Percentiles rank a stretch among this genome's conserved stretches.
Evolutionary conservation across 2,329 filamentous ascomycete genomes (phyloP).

Genomic region (Sarocladiaceae sp.): DNA sequence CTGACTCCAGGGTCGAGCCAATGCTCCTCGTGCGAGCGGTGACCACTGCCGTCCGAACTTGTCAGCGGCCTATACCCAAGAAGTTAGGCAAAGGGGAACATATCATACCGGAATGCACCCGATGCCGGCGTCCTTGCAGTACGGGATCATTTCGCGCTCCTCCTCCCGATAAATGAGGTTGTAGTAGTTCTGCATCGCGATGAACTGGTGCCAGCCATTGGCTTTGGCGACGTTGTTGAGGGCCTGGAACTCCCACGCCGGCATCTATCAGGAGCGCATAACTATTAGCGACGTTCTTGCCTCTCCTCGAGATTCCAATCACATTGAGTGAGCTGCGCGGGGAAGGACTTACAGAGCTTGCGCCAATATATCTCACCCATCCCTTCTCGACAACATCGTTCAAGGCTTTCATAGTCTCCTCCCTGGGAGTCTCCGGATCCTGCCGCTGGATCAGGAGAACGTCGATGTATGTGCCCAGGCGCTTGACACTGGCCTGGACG

Average conservation of each 20-base stretch:
- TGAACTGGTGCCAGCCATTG: conserved; percentile 52
- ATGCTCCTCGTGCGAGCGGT: conserved; percentile 15
- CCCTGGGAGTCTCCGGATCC: conserved; percentile 40
- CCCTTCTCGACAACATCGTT: conserved; percentile 50
- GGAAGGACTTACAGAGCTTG: conserved; percentile 10
- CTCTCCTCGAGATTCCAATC: too few species aligned
- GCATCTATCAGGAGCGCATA: conserved; percentile 34
- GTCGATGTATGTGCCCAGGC: conserved; percentile 55
- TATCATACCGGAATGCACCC: conserved; percentile 29
- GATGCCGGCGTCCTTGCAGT: conserved; percentile 37
- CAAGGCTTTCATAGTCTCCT: conserved; percentile 55
- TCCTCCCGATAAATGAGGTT: conserved; percentile 56
- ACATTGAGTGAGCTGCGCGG: too few species aligned
- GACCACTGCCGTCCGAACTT: too few species aligned
- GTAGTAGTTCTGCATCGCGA: conserved; percentile 54
- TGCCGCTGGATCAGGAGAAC: conserved; percentile 51
- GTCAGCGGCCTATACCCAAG: too few species aligned
- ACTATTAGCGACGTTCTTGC: too few species aligned
- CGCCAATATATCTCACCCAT: conserved; percentile 44
- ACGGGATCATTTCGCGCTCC: conserved; percentile 39
- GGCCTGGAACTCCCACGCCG: conserved; percentile 41
- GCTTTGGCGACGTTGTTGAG: conserved; percentile 49
- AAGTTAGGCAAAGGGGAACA: too few species aligned
- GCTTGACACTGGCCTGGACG: conserved; percentile 52
- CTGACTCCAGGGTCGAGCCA: conserved; percentile 18